A percentile compares a stretch with the other conserved stretches of the same genome.
Evolutionary conservation across 208 protist genomes (phyloP).

Genomic region (Crithidia acanthocephali): DNA sequence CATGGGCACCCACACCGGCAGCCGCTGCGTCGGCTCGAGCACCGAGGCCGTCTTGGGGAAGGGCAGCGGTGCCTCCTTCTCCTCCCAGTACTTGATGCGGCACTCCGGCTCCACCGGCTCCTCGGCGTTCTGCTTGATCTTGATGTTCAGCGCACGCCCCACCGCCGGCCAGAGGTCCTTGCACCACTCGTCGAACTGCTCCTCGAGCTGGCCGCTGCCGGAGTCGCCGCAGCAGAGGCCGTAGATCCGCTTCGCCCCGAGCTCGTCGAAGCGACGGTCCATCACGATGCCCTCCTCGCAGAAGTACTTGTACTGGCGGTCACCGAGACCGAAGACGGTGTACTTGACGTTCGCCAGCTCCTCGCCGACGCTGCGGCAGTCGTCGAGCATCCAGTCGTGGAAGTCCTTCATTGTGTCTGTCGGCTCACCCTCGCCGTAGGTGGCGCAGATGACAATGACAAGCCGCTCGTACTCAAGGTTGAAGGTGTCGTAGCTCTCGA

Average conservation of each 20-base stretch:
- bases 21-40: constrained; percentile 86
- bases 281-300: constrained; percentile 87
- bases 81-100: constrained; percentile 84
- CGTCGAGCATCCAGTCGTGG: constrained; percentile 85
- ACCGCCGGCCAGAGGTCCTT: constrained; percentile 86
- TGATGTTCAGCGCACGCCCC: constrained; percentile 73
- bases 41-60: constrained; percentile 90
- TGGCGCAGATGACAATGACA: constrained; percentile 85
- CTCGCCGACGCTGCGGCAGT: constrained; percentile 50
- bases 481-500: constrained; percentile 69
- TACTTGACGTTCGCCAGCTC: constrained; percentile 82
- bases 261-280: constrained; percentile 88
- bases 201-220: constrained; percentile 82
- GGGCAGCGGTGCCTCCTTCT: constrained; percentile 68
- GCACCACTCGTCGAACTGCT: constrained; percentile 88
- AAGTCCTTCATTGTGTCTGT: constrained; percentile 92
- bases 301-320: constrained; percentile 92
- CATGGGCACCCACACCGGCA: constrained; percentile 85
- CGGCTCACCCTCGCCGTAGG: constrained; percentile 92
- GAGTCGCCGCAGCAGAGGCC: constrained; percentile 79
- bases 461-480: constrained; percentile 69
- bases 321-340: constrained; percentile 90
- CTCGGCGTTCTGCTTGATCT: constrained; percentile 58
- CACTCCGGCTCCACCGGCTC: constrained; percentile 86
- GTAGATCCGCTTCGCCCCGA: constrained; percentile 87